Conservation (phyloP, 2,329 filamentous ascomycete species). For the Paecilomyces sp. region DNA sequence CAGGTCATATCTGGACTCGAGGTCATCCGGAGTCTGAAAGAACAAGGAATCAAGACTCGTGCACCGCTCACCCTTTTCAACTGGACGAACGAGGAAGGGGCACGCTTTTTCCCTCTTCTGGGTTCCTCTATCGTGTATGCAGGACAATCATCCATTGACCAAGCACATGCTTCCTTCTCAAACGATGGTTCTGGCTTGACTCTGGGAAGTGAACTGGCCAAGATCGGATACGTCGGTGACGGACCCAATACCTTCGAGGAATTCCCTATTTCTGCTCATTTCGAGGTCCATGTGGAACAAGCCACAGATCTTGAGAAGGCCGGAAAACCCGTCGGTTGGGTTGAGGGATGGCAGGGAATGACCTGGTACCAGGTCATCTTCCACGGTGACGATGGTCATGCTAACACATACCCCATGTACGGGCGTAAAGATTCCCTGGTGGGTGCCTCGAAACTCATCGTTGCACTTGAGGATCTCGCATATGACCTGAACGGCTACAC, state of each 20-base stretch:
- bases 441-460: slow-evolving; percentile 7
- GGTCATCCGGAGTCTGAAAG: slow-evolving; percentile 28
- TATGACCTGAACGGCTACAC: slow-evolving; percentile 13
- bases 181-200: slow-evolving; percentile 7
- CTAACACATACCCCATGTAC: slow-evolving; percentile 10
- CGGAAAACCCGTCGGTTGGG: slow-evolving; percentile 9
- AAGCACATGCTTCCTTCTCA: slow-evolving; percentile 2
- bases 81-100: slow-evolving; percentile 20
- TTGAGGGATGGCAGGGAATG: slow-evolving; percentile 9
- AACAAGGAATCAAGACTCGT: slow-evolving; percentile 18
- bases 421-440: slow-evolving; percentile 8
- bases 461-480: slow-evolving; percentile 6
- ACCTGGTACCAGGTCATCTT: slow-evolving; percentile 10
- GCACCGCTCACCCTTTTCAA: slow-evolving; percentile 18
- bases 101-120: slow-evolving; percentile 8
- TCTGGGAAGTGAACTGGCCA: slow-evolving; percentile 7
- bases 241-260: slow-evolving; percentile 8
- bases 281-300: slow-evolving; percentile 10
- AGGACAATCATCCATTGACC: slow-evolving; percentile 6
- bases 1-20: slow-evolving; percentile 21
- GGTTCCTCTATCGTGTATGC: slow-evolving; percentile 9
- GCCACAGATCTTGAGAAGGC: slow-evolving; percentile 8
- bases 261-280: slow-evolving; percentile 10
- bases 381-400: slow-evolving; percentile 10
- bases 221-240: slow-evolving; percentile 10